Percentiles rank a stretch among this genome's conserved stretches.
Conservation (phyloP, 2,329 filamentous ascomycete species). For the Aureobasidium vineae region DNA sequence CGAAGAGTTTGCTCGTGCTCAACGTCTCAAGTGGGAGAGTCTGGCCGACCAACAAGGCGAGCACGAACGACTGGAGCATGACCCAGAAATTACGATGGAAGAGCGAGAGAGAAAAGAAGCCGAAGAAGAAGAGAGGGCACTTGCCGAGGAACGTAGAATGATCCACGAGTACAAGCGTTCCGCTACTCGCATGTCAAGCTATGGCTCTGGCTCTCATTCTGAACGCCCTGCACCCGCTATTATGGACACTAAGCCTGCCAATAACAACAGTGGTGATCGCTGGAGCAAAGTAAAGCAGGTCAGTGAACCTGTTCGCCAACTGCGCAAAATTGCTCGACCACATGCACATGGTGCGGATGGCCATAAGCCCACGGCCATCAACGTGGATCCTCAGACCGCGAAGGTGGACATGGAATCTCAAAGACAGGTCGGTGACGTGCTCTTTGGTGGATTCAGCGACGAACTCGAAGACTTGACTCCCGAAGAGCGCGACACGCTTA, state of each 20-base stretch:
- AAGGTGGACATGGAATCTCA: conserved; percentile 67
- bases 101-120: conserved; percentile 42
- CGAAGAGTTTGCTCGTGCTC: conserved; percentile 78
- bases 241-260: conserved; percentile 27
- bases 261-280: conserved; percentile 12
- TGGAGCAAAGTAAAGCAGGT: conserved; percentile 25
- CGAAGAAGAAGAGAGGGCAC: conserved; percentile 34
- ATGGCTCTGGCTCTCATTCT: conserved; percentile 14
- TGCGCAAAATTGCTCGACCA: conserved; percentile 17
- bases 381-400: conserved; percentile 39
- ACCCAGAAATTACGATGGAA: conserved; percentile 40
- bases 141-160: conserved; percentile 46
- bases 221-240: conserved; percentile 21
- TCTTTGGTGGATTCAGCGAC: conserved; percentile 85
- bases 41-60: conserved; percentile 45
- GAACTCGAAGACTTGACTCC: conserved; percentile 93
- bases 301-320: conserved; percentile 16
- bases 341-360: conserved; percentile 4
- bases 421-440: conserved; percentile 67
- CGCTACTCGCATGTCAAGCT: conserved; percentile 26
- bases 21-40: conserved; percentile 37
- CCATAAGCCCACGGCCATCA: background rate
- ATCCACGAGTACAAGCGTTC: conserved; percentile 27
- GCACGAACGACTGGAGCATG: conserved; percentile 13
- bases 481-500: conserved; percentile 80